phyloP scores from a whole-genome alignment of 805 yeast genomes.

The Yarrowia sp. region DNA sequence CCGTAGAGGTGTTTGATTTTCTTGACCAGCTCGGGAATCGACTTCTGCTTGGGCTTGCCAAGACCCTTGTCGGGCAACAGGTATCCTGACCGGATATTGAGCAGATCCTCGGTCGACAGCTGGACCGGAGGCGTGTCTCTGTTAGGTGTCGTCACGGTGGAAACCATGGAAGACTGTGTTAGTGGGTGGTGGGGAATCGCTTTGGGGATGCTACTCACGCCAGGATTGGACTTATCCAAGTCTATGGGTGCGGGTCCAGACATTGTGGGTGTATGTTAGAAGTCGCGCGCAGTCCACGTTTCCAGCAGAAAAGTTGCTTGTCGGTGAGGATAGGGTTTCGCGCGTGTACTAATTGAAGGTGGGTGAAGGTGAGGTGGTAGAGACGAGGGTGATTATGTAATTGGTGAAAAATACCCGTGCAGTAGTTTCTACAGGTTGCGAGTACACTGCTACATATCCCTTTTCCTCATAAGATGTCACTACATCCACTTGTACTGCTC shows the following conservation, averaged over 20 bases:
- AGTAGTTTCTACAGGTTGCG: too few species aligned
- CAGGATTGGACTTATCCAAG: slow-evolving; percentile 38
- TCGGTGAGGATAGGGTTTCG: slow-evolving; percentile 37
- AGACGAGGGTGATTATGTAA: too few species aligned
- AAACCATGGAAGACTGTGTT: slow-evolving; percentile 37
- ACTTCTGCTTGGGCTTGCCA: slow-evolving; percentile 31
- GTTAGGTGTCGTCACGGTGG: slow-evolving; percentile 39
- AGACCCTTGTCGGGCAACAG: slow-evolving; percentile 36
- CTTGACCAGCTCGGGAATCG: slow-evolving; percentile 50
- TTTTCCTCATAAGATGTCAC: too few species aligned
- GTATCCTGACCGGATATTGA: slow-evolving; percentile 28
- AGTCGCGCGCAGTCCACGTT: slow-evolving; percentile 38
- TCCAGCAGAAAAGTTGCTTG: slow-evolving; percentile 36
- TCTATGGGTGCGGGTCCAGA: slow-evolving; percentile 37
- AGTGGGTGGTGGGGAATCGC: background rate
- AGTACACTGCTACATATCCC: too few species aligned
- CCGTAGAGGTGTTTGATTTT: slow-evolving; percentile 81
- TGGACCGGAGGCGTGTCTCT: slow-evolving; percentile 37
- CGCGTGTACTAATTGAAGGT: slow-evolving; percentile 15
- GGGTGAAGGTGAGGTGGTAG: too few species aligned
- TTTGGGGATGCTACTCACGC: slow-evolving; percentile 21
- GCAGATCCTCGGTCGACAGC: slow-evolving; percentile 38
- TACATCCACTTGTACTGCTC: too few species aligned
- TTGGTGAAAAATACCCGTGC: too few species aligned
- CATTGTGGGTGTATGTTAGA: slow-evolving; percentile 30